These are phyloP conservation scores for Nevesoporus exiguus DNA, from an alignment of 768 basidiomycete genomes.

Conservation along the genomic window DNA sequence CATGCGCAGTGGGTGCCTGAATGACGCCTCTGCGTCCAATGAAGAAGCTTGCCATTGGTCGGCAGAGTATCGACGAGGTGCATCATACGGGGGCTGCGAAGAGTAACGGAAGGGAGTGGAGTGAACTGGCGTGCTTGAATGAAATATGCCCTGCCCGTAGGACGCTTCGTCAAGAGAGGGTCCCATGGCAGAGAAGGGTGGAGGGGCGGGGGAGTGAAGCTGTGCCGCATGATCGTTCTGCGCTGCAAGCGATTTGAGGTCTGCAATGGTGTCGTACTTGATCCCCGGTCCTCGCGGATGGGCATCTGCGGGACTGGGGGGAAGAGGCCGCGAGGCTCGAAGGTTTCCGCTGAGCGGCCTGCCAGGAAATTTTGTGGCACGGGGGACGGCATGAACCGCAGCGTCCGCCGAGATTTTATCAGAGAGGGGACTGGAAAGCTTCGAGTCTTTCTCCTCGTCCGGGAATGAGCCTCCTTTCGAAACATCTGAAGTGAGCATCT, in stretches of 20 bases:
- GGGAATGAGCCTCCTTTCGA: conserved; percentile 10
- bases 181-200: conserved; percentile 31
- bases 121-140: conserved; percentile 21
- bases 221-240: conserved; percentile 1
- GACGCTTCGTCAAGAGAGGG: conserved; percentile 38
- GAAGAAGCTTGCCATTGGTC: conserved; percentile 5
- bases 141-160: conserved; percentile 27
- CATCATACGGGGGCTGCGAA: conserved; percentile 20
- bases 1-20: conserved; percentile 20
- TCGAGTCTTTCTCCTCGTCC: conserved; percentile 17
- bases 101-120: conserved; percentile 23
- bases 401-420: conserved; percentile 3
- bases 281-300: not conserved
- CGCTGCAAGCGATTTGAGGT: conserved; percentile 2
- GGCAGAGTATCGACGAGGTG: conserved; percentile 12
- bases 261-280: not conserved
- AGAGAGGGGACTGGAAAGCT: conserved; percentile 6
- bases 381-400: not conserved
- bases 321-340: conserved; percentile 26
- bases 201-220: conserved; percentile 28
- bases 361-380: not conserved
- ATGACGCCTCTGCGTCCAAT: conserved; percentile 14
- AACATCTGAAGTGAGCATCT: conserved; percentile 3
- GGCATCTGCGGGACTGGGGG: conserved; percentile 17
- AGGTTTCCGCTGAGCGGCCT: not conserved